phyloP scores from a whole-genome alignment of 305 asterid species.

The Ilex paraguariensis region DNA sequence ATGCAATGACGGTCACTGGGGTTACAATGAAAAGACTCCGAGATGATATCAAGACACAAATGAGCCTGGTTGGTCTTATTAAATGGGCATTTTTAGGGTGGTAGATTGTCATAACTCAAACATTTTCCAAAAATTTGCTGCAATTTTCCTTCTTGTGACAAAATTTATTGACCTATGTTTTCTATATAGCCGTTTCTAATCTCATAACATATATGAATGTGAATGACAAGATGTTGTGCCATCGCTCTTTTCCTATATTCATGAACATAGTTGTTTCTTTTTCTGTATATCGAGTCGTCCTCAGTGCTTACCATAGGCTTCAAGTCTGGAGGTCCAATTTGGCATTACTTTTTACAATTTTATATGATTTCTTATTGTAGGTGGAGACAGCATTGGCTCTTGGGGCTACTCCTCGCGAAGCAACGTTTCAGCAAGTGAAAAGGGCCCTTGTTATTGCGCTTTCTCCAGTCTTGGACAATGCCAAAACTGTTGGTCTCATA shows the following conservation, averaged over 20 bases:
- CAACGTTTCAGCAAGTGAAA: slow-evolving; percentile 75
- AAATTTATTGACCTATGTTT: no score
- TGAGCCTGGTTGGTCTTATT: slow-evolving; percentile 25
- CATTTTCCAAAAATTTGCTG: no score
- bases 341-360: neutral
- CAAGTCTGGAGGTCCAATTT: slow-evolving; percentile 28
- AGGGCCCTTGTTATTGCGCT: slow-evolving; percentile 76
- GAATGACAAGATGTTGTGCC: no score
- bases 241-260: no score
- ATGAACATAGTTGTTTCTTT: no score
- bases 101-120: no score
- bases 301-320: no score
- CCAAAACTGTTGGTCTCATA: slow-evolving; percentile 84
- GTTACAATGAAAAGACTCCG: slow-evolving; percentile 61
- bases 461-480: slow-evolving; percentile 86
- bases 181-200: no score
- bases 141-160: no score
- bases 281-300: no score
- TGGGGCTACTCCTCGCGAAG: slow-evolving; percentile 93
- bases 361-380: slow-evolving; percentile 20
- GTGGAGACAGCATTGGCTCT: slow-evolving; percentile 95
- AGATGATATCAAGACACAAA: slow-evolving; percentile 51
- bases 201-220: no score
- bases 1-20: slow-evolving; percentile 80
- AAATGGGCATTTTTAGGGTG: neutral